Evolutionary conservation across 225 moss, liverwort and hornwort species (phyloP).

Genomic region (Takakia lepidozioides): DNA sequence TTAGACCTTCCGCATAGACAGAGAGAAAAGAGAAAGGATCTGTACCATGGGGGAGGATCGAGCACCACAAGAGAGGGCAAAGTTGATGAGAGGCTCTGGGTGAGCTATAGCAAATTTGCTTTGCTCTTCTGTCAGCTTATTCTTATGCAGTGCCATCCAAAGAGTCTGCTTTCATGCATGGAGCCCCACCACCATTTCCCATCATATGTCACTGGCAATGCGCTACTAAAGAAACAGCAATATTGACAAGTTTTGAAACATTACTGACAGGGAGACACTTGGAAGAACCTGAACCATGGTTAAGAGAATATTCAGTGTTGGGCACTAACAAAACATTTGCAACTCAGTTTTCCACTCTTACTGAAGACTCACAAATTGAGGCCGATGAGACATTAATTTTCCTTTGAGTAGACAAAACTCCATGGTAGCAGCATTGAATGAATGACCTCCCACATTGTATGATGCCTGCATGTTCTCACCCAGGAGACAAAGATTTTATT

Average conservation of each 20-base stretch:
- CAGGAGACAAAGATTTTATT: too few relatives aligned
- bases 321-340: too few relatives aligned
- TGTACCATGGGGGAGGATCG: slow-evolving; percentile 76
- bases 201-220: too few relatives aligned
- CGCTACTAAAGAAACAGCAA: too few relatives aligned
- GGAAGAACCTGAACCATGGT: too few relatives aligned
- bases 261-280: too few relatives aligned
- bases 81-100: slow-evolving; percentile 51
- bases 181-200: too few relatives aligned
- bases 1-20: slow-evolving; percentile 66
- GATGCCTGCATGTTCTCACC: slow-evolving; percentile 1
- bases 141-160: slow-evolving; percentile 71
- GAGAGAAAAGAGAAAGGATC: slow-evolving; percentile 51
- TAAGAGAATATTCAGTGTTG: too few relatives aligned
- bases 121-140: slow-evolving; percentile 66
- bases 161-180: not conserved
- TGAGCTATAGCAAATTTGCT: slow-evolving; percentile 51
- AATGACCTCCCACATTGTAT: slow-evolving; percentile 78
- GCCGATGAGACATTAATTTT: slow-evolving; percentile 59
- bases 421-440: slow-evolving; percentile 75
- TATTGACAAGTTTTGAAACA: too few relatives aligned
- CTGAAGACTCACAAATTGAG: slow-evolving; percentile 54
- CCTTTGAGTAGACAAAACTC: slow-evolving; percentile 69
- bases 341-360: too few relatives aligned
- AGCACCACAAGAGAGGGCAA: slow-evolving; percentile 66